phyloP scores from a whole-genome alignment of 192 early-diverging fungal species.

The Rhizophagus sp. region DNA sequence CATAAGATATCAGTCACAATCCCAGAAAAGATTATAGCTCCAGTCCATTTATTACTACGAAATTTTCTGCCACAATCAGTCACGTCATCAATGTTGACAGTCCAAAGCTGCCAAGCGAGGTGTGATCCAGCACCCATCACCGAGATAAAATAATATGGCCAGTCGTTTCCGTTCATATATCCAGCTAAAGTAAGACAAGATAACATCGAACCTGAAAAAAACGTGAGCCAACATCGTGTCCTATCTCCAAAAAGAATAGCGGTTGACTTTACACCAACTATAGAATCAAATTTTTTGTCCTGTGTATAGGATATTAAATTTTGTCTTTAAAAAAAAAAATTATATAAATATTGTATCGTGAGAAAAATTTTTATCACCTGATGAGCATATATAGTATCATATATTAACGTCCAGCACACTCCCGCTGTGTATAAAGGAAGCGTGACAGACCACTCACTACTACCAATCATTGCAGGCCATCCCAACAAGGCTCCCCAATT shows the following conservation, averaged over 20 bases:
- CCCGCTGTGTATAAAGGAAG: conserved; percentile 85
- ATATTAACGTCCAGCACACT: conserved; percentile 91
- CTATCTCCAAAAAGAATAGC: conserved; percentile 82
- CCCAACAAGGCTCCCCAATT: conserved; percentile 95
- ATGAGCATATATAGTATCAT: conserved; percentile 97
- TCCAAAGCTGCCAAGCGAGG: conserved; percentile 78
- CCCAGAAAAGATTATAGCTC: conserved; percentile 74
- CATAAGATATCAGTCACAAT: conserved; percentile 62
- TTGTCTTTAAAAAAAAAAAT: not conserved
- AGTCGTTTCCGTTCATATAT: conserved; percentile 76
- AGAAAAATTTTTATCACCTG: conserved; percentile 52
- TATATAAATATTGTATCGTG: not conserved
- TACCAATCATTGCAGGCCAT: conserved; percentile 77
- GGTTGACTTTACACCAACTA: conserved; percentile 88
- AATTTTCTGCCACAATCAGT: conserved; percentile 76
- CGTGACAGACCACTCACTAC: conserved; percentile 65
- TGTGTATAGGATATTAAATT: not conserved
- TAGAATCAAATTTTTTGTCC: conserved; percentile 89
- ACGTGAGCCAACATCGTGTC: conserved; percentile 65
- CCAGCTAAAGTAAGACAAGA: conserved; percentile 71
- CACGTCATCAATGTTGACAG: conserved; percentile 66
- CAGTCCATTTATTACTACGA: conserved; percentile 76
- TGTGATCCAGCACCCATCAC: conserved; percentile 75
- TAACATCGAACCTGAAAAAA: conserved; percentile 72
- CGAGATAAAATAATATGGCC: conserved; percentile 70